phyloP scores from a whole-genome alignment of 2,329 filamentous ascomycete species.

The Orbilia ellipsospora region DNA sequence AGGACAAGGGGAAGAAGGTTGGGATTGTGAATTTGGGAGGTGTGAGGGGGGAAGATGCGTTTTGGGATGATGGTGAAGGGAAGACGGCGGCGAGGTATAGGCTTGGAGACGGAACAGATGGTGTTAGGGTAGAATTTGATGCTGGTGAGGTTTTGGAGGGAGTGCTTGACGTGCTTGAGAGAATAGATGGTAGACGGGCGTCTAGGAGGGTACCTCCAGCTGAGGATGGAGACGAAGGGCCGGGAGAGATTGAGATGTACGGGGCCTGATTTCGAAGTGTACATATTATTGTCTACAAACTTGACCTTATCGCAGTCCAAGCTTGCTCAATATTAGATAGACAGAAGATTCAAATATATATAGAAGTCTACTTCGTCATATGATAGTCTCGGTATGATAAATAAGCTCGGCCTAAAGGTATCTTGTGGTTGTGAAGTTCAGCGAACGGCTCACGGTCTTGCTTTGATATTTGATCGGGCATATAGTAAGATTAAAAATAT shows the following conservation, averaged over 20 bases:
- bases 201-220: neutral
- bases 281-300: too few relatives aligned
- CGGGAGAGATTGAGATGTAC: constrained; percentile 42
- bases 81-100: constrained; percentile 54
- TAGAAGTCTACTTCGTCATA: too few relatives aligned
- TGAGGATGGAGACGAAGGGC: constrained; percentile 12
- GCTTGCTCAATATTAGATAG: too few relatives aligned
- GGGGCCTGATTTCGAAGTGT: constrained; percentile 4
- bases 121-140: constrained; percentile 56
- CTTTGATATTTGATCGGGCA: too few relatives aligned
- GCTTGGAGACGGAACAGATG: constrained; percentile 57
- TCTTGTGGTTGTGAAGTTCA: too few relatives aligned
- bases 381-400: too few relatives aligned
- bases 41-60: constrained; percentile 83
- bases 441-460: too few relatives aligned
- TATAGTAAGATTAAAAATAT: too few relatives aligned
- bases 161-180: constrained; percentile 13
- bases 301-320: too few relatives aligned
- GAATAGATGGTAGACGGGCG: constrained; percentile 11
- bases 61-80: constrained; percentile 63
- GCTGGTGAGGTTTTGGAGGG: constrained; percentile 31
- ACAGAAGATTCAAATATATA: too few relatives aligned
- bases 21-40: constrained; percentile 90
- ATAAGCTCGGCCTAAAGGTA: too few relatives aligned
- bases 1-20: constrained; percentile 84